Evolutionary conservation across 208 protist species (phyloP).

Genomic region (Trypanosoma scelopori): DNA sequence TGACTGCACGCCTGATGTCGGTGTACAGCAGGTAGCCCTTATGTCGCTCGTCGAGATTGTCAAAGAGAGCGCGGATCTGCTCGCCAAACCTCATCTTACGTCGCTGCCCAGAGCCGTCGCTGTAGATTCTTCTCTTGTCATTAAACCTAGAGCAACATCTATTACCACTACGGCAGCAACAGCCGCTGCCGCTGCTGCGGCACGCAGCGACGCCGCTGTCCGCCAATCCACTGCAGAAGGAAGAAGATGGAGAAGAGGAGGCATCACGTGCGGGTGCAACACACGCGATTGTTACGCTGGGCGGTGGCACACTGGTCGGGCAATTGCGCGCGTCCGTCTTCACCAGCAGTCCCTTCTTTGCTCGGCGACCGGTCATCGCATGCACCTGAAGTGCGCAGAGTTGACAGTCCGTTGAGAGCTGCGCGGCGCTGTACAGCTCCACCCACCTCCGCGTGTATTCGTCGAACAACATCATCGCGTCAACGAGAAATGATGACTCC

Average conservation of each 20-base stretch:
- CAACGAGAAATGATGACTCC: constrained; percentile 28
- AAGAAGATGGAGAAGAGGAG: not conserved
- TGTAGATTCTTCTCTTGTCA: not conserved
- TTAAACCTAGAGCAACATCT: too few relatives aligned
- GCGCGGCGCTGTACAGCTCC: constrained; percentile 51
- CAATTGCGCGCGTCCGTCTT: not conserved
- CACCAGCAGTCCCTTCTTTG: not conserved
- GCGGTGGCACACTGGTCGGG: not conserved
- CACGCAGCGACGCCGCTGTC: not conserved
- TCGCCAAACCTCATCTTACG: not conserved
- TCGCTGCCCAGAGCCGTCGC: not conserved
- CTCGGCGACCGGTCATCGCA: not conserved
- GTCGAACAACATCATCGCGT: constrained; percentile 44
- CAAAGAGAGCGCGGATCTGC: constrained; percentile 24
- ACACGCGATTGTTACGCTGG: not conserved
- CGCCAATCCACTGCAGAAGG: not conserved
- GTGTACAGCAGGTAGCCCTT: constrained; percentile 38
- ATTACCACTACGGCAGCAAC: not conserved
- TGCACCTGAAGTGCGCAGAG: constrained; percentile 46
- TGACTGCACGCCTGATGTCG: constrained; percentile 13
- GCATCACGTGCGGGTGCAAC: not conserved
- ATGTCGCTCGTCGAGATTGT: constrained; percentile 17
- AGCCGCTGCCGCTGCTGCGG: not conserved
- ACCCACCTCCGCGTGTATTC: constrained; percentile 44
- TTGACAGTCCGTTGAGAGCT: constrained; percentile 57